Evolutionary conservation across 2,329 filamentous ascomycete genomes (phyloP), one percentile per base, ranked within the genome.

Genomic region (Madurella fahalii): DNA sequence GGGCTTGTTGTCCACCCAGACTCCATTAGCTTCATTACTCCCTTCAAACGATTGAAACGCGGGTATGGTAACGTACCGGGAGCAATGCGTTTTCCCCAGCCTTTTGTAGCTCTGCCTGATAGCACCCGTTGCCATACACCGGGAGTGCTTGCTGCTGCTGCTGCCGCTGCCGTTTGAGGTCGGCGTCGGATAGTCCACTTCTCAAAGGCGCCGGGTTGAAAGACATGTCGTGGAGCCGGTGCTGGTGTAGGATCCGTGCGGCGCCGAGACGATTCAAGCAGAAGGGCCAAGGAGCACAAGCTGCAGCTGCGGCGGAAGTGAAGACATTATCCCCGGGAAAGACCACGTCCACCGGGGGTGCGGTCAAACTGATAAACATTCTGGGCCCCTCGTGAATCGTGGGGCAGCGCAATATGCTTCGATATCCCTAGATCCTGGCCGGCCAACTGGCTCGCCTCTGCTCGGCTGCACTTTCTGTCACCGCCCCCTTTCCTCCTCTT

Each of bases 301-400:
- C 52, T 20, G 52, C 56, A 16, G 52, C 41, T 41, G 50, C 32
- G 16, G 34, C 9, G 43, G 47, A 48, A 20, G 34, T 31, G 51
- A 58, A 43, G 30, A 51, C 49, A 50, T 52, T 43, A 52, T 54
- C 52, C 11, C 32, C 48, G 12, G 47, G 41, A 8, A 42, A 54
- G 43, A 53, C 46, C 44, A 47, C 17, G 45, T 58, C 56, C 16
- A 18, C 20, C 41, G 40, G 52, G 56, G 56, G 56, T 18, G 34
- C 47, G 17, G 46, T n/a, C 39, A 48, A 41, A 15, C 42, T 58
- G 52, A 58, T 58, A 58, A 58, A 45, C 56, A 58, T 58, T 31
- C 18, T 50, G 44, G 46, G n/a, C 40, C 45, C 30, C 34, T 52
- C 45, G 5, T 44, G 9, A 31, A 8, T 15, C 40, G 42, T 31